A percentile compares a stretch with the other conserved stretches of the same genome.
These are phyloP conservation scores for Hemisphaericaspora xylofermentans DNA, from an alignment of 1,139 yeast genomes.

Conservation along the genomic window DNA sequence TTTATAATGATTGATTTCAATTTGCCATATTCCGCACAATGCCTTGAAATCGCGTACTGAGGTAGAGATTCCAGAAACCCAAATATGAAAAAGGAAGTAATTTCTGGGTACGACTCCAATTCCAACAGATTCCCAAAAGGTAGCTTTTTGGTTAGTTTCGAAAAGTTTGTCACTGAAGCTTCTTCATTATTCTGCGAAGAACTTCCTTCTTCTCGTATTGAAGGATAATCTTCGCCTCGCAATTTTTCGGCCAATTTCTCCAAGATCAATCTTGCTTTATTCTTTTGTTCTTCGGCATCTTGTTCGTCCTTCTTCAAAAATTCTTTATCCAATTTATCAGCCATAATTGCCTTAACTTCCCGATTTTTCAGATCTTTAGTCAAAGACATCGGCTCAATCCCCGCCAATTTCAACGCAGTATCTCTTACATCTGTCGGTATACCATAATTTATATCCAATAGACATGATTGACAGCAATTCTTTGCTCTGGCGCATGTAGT, in stretches of 20 bases:
- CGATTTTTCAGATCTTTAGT: slow-evolving; percentile 22
- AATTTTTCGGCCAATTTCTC: slow-evolving; percentile 41
- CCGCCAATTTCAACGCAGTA: slow-evolving; percentile 76
- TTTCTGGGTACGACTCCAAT: slow-evolving; percentile 40
- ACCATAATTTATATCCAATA: slow-evolving; percentile 77
- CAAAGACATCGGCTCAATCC: slow-evolving; percentile 31
- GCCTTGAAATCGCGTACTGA: slow-evolving; percentile 54
- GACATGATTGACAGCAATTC: slow-evolving; percentile 86
- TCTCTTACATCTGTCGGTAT: slow-evolving; percentile 79
- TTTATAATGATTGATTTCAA: slow-evolving; percentile 52
- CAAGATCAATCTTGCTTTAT: slow-evolving; percentile 34
- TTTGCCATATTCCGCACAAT: slow-evolving; percentile 46
- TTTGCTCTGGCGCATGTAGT: slow-evolving; percentile 72
- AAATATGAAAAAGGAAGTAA: slow-evolving; percentile 65
- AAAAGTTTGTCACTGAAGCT: slow-evolving; percentile 34
- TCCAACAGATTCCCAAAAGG: slow-evolving; percentile 51
- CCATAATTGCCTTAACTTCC: slow-evolving; percentile 44
- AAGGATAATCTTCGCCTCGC: slow-evolving; percentile 16
- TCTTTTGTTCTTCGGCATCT: slow-evolving; percentile 13
- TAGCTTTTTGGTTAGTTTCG: slow-evolving; percentile 50
- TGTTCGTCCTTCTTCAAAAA: slow-evolving; percentile 17
- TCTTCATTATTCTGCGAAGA: background rate
- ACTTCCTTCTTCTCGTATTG: slow-evolving; percentile 3
- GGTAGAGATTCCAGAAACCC: slow-evolving; percentile 71
- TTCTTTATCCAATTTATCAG: slow-evolving; percentile 35